Evolutionary conservation across 805 yeast genomes (phyloP), one percentile per base, ranked within the genome.

Genomic region (Maudiozyma pseudohumilis): DNA sequence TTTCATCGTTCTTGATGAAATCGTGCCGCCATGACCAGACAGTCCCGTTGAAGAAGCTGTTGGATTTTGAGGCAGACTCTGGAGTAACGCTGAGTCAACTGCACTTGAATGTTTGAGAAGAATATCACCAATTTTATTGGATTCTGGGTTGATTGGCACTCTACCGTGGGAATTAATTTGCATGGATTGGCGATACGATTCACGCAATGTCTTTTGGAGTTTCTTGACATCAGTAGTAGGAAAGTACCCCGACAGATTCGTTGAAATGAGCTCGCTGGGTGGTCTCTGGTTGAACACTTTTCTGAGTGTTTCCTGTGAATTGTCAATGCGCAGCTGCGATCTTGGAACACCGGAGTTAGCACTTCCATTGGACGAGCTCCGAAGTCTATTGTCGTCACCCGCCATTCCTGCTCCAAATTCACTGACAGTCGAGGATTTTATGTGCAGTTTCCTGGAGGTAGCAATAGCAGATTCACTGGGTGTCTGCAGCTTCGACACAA

Each of bases 251-350:
- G 87, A 80, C 45, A 89, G 64, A 52, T 89, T 86, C 2, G 88
- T 77, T 2, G 96, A 84, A 43, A 89, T 92, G 48, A 88, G 71
- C 53, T 86, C 94, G 42, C 92, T 79, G 1, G 97, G 88, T 6
- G 98, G 98, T 52, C 98, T 69, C 57, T 85, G 95, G 18, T 94
- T 94, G 58, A 80, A 79, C 41, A 83, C 55, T 33, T 61, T 56
- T 38, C 69, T 58, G 2, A 60, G 50, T 29, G 44, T 45, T 35
- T 45, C 58, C 35, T 53, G 59, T 25, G 49, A 48, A 38, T 50
- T 47, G 32, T 53, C 59, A 21, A 51, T 46, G 19, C 43, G 43
- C 29, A 45, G 27, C 25, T 21, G 9, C 6, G 32, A 20, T 11
- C n/a, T 24, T 7, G 31, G 15, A 13, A 35, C 26, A 12, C 13